phyloP scores from a whole-genome alignment of 495 filamentous ascomycete species.

The Penicillium robsamsonii region DNA sequence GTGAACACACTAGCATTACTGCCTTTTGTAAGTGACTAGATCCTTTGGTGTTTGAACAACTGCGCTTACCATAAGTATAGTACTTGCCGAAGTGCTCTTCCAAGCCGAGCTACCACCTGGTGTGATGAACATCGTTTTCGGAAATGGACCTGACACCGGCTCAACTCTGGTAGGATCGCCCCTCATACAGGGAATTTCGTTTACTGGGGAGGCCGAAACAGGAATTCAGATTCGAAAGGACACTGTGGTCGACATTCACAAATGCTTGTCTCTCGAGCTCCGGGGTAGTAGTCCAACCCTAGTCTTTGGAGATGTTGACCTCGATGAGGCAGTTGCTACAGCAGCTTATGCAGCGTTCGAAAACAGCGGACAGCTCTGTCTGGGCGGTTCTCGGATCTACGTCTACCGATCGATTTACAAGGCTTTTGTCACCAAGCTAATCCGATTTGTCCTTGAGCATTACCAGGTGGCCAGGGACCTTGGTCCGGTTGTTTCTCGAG shows the following conservation, averaged over 20 bases:
- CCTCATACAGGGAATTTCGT: background rate
- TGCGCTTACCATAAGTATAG: background rate
- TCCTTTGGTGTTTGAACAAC: background rate
- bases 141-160: background rate
- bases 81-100: background rate
- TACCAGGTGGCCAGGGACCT: background rate
- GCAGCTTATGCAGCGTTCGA: background rate
- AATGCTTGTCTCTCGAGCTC: background rate
- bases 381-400: background rate
- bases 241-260: background rate
- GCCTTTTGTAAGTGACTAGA: background rate
- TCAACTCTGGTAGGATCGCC: background rate
- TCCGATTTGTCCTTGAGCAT: background rate
- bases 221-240: background rate
- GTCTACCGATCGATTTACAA: background rate
- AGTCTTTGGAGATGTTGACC: background rate
- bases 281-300: background rate
- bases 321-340: background rate
- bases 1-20: background rate
- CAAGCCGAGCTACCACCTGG: background rate
- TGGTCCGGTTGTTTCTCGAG: background rate
- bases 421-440: background rate
- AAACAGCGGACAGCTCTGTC: background rate
- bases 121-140: background rate
- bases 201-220: background rate